Evolutionary conservation across 805 yeast species (phyloP).

Genomic region (Candida chilensis): DNA sequence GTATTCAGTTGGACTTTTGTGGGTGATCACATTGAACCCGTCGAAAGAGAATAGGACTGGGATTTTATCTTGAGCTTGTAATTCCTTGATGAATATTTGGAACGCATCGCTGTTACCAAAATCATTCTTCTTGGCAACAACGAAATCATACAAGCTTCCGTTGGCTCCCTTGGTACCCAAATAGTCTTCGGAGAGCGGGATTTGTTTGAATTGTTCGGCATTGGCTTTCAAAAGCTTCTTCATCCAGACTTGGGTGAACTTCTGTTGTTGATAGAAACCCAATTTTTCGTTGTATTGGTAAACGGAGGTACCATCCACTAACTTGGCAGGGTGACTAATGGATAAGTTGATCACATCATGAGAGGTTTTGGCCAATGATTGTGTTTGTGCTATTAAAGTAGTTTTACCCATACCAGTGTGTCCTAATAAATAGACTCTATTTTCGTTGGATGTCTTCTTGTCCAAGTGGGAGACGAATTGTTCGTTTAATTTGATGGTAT

Average conservation of each 20-base stretch:
- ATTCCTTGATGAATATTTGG: slow-evolving; percentile 44
- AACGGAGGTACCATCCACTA: slow-evolving; percentile 69
- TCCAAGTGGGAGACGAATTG: slow-evolving; percentile 25
- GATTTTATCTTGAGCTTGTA: slow-evolving; percentile 34
- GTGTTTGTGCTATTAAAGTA: slow-evolving; percentile 59
- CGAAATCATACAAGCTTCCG: slow-evolving; percentile 29
- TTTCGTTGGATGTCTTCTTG: slow-evolving; percentile 21
- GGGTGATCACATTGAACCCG: slow-evolving; percentile 56
- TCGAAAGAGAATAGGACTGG: slow-evolving; percentile 71
- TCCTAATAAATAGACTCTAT: slow-evolving; percentile 54
- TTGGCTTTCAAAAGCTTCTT: slow-evolving; percentile 42
- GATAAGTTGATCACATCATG: slow-evolving; percentile 46
- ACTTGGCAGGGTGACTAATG: slow-evolving; percentile 48
- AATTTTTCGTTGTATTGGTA: slow-evolving; percentile 44
- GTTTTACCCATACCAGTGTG: slow-evolving; percentile 77
- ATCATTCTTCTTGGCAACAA: slow-evolving; percentile 23
- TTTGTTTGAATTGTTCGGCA: slow-evolving; percentile 18
- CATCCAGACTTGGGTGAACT: slow-evolving; percentile 57
- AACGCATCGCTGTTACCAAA: slow-evolving; percentile 37
- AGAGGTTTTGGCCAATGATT: slow-evolving; percentile 38
- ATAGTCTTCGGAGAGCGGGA: slow-evolving; percentile 21
- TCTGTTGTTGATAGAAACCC: slow-evolving; percentile 63
- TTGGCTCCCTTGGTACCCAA: slow-evolving; percentile 5
- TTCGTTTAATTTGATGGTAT: slow-evolving; percentile 29
- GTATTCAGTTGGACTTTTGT: slow-evolving; percentile 49